Percentiles rank a stretch among this genome's conserved stretches.
Evolutionary conservation across 2,329 filamentous ascomycete species (phyloP).

Genomic region (Thielaviopsis ethacetica): DNA sequence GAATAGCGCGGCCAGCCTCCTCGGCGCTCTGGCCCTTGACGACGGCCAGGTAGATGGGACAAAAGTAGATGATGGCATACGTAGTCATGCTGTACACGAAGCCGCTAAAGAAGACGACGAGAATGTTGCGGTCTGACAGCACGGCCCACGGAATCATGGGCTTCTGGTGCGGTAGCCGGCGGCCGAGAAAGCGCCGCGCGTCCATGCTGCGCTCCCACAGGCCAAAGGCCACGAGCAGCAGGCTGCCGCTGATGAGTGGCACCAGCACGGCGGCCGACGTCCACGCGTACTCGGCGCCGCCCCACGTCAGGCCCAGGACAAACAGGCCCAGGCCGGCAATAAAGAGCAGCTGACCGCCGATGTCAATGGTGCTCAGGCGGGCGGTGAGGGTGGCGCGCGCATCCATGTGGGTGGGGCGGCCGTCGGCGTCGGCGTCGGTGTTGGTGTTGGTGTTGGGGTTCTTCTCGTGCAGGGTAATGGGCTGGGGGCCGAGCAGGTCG

Average conservation of each 20-base stretch:
- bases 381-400: conserved; percentile 23
- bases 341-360: conserved; percentile 39
- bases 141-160: conserved; percentile 49
- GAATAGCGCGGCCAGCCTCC: conserved; percentile 37
- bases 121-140: conserved; percentile 39
- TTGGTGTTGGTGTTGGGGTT: conserved; percentile 20
- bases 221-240: conserved; percentile 26
- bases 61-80: conserved; percentile 46
- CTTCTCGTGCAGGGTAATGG: conserved; percentile 28
- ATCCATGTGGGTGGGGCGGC: background rate
- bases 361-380: conserved; percentile 37
- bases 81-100: conserved; percentile 41
- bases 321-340: conserved; percentile 36
- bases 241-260: conserved; percentile 28
- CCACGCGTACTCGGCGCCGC: conserved; percentile 37
- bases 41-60: conserved; percentile 50
- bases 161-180: conserved; percentile 34
- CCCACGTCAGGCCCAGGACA: conserved; percentile 40
- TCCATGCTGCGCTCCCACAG: conserved; percentile 38
- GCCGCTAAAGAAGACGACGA: conserved; percentile 45
- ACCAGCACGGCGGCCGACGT: conserved; percentile 29
- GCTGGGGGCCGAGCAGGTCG: conserved; percentile 38
- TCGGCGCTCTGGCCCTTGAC: conserved; percentile 36
- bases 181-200: conserved; percentile 28
- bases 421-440: conserved; percentile 13